These are phyloP conservation scores for Rhynchosporium secalis DNA, from an alignment of 2,329 filamentous ascomycete genomes.

Conservation along the genomic window DNA sequence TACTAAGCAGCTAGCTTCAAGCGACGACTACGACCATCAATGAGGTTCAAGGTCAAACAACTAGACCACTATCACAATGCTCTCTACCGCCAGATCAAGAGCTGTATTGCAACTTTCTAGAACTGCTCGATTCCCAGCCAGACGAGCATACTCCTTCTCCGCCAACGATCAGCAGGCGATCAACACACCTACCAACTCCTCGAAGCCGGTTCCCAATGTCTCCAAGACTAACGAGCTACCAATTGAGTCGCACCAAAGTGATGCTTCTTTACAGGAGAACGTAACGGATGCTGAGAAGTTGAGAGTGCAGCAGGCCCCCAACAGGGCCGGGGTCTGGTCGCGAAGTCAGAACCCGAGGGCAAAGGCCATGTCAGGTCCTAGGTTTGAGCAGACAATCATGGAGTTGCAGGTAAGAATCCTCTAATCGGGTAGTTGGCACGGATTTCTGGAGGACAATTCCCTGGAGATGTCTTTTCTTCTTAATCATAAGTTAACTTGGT, in stretches of 20 bases:
- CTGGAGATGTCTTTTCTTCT: neutral
- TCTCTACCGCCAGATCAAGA: constrained; percentile 45
- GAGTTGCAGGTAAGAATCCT: constrained; percentile 71
- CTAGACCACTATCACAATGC: constrained; percentile 42
- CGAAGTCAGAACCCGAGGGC: constrained; percentile 78
- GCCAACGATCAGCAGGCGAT: constrained; percentile 51
- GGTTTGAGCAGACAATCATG: constrained; percentile 97
- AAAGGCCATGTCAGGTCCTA: constrained; percentile 85
- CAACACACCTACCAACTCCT: constrained; percentile 45
- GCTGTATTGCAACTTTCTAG: constrained; percentile 44
- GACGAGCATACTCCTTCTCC: constrained; percentile 40
- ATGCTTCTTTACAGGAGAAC: constrained; percentile 56
- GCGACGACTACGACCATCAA: constrained; percentile 19
- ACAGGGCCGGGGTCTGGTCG: constrained; percentile 79
- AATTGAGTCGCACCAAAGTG: constrained; percentile 49
- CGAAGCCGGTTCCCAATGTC: constrained; percentile 52
- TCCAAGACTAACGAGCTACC: constrained; percentile 62
- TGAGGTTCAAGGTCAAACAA: constrained; percentile 24
- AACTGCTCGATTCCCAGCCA: constrained; percentile 35
- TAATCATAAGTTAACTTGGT: constrained; percentile 37
- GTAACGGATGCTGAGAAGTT: constrained; percentile 44
- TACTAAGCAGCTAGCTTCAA: constrained; percentile 21
- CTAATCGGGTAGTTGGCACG: neutral
- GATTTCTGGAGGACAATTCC: neutral
- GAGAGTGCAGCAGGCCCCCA: constrained; percentile 70